Percentiles rank a stretch among this genome's conserved stretches.
Evolutionary conservation across 768 basidiomycete species (phyloP).

Genomic region (Hebeloma cylindrosporum): DNA sequence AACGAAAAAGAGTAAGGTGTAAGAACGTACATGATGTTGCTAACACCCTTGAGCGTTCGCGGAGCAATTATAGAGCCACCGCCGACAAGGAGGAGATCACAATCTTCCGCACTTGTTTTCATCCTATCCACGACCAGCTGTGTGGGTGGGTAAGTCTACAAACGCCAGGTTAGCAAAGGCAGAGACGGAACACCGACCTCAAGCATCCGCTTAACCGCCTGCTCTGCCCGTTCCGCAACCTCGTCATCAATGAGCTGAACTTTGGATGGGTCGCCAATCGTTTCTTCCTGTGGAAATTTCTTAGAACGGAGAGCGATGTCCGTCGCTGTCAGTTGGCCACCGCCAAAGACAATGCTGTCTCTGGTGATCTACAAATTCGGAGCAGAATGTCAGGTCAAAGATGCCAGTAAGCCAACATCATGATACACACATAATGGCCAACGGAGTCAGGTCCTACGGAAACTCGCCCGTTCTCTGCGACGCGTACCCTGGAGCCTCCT

Average conservation of each 20-base stretch:
- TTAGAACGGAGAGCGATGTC: constrained; percentile 48
- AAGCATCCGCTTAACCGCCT: constrained; percentile 22
- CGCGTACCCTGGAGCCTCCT: constrained; percentile 56
- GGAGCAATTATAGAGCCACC: constrained; percentile 65
- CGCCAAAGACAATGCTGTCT: constrained; percentile 57
- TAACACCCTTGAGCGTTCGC: constrained; percentile 48
- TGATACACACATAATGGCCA: constrained; percentile 41
- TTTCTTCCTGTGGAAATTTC: too few relatives aligned
- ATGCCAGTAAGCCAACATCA: not conserved
- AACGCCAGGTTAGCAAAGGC: not conserved
- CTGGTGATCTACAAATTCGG: constrained; percentile 28
- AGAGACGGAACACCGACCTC: constrained; percentile 20
- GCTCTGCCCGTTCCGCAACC: constrained; percentile 15
- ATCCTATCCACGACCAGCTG: constrained; percentile 57
- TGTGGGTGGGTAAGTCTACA: constrained; percentile 27
- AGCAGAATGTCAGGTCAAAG: not conserved
- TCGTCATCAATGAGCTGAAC: constrained; percentile 16
- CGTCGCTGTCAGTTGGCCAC: constrained; percentile 56
- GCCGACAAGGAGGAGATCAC: constrained; percentile 62
- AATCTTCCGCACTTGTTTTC: constrained; percentile 61
- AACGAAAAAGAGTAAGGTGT: too few relatives aligned
- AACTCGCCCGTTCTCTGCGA: constrained; percentile 35
- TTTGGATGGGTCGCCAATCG: constrained; percentile 21
- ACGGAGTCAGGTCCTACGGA: constrained; percentile 67
- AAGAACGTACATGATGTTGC: constrained; percentile 31